Base-by-base conservation (phyloP, 2,329 filamentous ascomycete genomes). In the Fusarium sp. region DNA sequence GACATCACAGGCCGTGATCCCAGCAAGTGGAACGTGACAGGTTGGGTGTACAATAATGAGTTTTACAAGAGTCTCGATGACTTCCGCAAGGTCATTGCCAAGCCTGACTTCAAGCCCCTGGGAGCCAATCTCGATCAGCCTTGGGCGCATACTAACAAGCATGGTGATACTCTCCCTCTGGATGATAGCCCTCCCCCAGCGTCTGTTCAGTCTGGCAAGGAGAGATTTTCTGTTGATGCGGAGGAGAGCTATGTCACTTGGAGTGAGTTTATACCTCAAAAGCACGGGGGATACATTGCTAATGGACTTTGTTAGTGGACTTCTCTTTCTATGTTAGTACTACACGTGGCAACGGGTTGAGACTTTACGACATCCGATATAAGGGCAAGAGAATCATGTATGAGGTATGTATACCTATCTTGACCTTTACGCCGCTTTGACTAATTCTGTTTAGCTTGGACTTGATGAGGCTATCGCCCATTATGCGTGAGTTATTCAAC, bases 341-440 rank as follows among this genome's bases (percentile, higher is more conserved):
- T 2, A 63, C 61, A 5, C 15, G 61, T 4, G 61, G 62, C 1
- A 62, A 63, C 0, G 61, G 56, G 0, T 6, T 63, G 8, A 17
- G 61, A 15, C 61, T 63, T 10, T 62, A 63, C 2, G 56, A 63
- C 17, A 47, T 63, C 3, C 39, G n/a, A 17, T 63, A 62, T 1
- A 63, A 63, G 5, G 56, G 61, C 6, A 62, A 41, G 28, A 35
- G 61, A 8, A 63, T 63, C 15, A 39, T 63, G 12, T 63, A 63
- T 7, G 61, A 63, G n/a, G 61, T 47, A 26, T 3, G 22, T 24
- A 1, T 32, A 10, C 7, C 3, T 2, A 32, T 3, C 10, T 18
- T 1, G 1, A 39, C 6, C 13, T 10, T 11, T 5, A 8, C 0
- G 1, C 2, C 1, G 0, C 15, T 10, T 32, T 6, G 0, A 8